Base-by-base conservation (phyloP, 768 basidiomycete species). In the Tulasnella sp. region DNA sequence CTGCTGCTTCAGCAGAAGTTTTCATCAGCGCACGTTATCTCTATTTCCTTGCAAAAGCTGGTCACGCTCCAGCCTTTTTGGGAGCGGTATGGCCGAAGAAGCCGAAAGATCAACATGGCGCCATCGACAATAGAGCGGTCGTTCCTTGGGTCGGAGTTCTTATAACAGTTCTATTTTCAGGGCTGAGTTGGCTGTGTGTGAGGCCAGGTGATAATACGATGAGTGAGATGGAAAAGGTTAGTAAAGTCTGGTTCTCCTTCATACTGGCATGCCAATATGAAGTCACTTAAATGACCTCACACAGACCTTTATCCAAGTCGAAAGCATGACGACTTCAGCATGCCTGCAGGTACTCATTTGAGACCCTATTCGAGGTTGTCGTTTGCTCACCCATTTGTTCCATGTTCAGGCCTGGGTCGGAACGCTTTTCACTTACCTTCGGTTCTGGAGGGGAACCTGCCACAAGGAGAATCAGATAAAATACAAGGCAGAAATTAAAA, bases 341-440 rank as follows among this genome's bases (percentile, higher is more conserved):
- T 78, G 29, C 37, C 39, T 78, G 40, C 72, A 75, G 67, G 57
- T 61, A 61, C n/a, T 18, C 44, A 13, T 2, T 13, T n/a, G 18
- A 37, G 13, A 72, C 6, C 75, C 80, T 29, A 40, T 55, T 6
- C 79, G 70, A 79, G 55, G 70, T 26, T 29, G 48, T 39, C 42
- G 74, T 20, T 29, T 51, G 77, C 16, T 74, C 40, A 57, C 44
- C 76, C 10, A 78, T 73, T 57, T 46, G 61, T 57, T 70, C 42
- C 1, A 80, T 80, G 76, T 74, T n/a, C 37, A 67, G 44, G 78
- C 80, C 13, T 80, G 78, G 55, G 71, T 81, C 15, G 76, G 76
- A 42, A 74, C 40, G 71, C 80, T 57, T 15, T 76, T 77, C 13
- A 79, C 69, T 26, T 71, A 77, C 51, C 11, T 73, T 40, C 72